These are phyloP conservation scores for Pythium pyrilobum DNA, from an alignment of 352 stramenopile species.

Conservation along the genomic window DNA sequence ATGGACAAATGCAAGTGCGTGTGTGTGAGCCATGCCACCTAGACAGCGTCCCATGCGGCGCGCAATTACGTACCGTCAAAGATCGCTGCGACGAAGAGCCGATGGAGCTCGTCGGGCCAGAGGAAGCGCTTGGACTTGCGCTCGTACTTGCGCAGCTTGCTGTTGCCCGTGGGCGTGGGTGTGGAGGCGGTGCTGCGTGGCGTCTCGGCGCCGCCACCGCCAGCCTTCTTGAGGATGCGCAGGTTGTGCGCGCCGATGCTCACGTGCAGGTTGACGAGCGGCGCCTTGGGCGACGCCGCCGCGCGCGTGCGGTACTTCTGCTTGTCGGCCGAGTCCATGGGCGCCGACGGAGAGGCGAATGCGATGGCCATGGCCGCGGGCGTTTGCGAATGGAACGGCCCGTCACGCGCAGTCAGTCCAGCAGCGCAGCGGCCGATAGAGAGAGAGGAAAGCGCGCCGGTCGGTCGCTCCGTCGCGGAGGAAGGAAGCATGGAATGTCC, in stretches of 20 bases:
- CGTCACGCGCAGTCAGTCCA: not conserved
- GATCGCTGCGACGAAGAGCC: conserved; percentile 83
- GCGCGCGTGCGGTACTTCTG: conserved; percentile 21
- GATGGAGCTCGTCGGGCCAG: conserved; percentile 85
- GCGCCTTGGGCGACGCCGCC: not conserved
- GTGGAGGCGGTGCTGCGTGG: not conserved
- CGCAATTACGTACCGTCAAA: conserved; percentile 79
- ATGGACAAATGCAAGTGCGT: not conserved
- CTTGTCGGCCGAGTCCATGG: conserved; percentile 18
- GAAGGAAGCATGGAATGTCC: too few species aligned
- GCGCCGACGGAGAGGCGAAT: conserved; percentile 10
- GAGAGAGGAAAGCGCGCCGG: too few species aligned
- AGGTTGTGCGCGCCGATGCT: conserved; percentile 18
- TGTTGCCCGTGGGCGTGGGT: conserved; percentile 7
- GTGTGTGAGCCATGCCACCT: too few species aligned
- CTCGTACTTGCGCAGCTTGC: conserved; percentile 85
- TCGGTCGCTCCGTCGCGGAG: too few species aligned
- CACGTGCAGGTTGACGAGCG: conserved; percentile 7
- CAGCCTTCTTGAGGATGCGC: conserved; percentile 22
- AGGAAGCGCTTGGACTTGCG: conserved; percentile 86
- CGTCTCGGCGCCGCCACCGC: not conserved
- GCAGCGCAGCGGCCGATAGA: too few species aligned
- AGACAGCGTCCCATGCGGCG: too few species aligned
- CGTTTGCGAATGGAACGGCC: conserved; percentile 9
- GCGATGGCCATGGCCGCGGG: conserved; percentile 12